phyloP scores from a whole-genome alignment of 768 basidiomycete genomes.

The Auricularia sp. region DNA sequence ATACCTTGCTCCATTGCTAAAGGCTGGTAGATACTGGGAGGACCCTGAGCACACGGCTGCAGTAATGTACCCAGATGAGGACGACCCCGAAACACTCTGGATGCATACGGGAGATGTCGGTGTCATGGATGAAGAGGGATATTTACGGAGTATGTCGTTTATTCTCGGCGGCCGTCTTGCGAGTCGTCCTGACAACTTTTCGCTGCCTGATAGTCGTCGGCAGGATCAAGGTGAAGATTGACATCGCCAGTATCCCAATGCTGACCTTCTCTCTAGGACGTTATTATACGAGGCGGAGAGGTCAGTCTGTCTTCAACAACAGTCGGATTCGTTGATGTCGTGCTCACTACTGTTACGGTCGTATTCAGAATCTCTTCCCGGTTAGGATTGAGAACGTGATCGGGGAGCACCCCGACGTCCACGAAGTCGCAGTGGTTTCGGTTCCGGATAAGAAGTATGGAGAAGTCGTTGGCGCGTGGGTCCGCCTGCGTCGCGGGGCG shows the following conservation, averaged over 20 bases:
- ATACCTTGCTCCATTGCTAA: background rate
- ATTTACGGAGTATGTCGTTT: slow-evolving; percentile 47
- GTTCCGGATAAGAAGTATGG: slow-evolving; percentile 61
- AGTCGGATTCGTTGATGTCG: background rate
- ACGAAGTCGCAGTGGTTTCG: slow-evolving; percentile 63
- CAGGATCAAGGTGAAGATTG: slow-evolving; percentile 53
- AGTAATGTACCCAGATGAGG: slow-evolving; percentile 42
- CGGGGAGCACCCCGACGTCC: slow-evolving; percentile 41
- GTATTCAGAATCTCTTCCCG: slow-evolving; percentile 65
- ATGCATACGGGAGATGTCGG: slow-evolving; percentile 80
- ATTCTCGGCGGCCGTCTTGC: background rate
- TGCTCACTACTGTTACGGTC: background rate
- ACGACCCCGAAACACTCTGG: slow-evolving; percentile 35
- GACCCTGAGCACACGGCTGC: slow-evolving; percentile 55
- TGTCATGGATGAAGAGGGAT: slow-evolving; percentile 73
- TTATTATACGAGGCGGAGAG: slow-evolving; percentile 82
- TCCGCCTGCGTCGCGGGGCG: slow-evolving; percentile 26
- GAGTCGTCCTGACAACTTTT: too few species aligned
- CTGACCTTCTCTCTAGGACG: slow-evolving; percentile 37
- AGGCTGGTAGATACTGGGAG: slow-evolving; percentile 56
- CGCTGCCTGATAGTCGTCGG: slow-evolving; percentile 48
- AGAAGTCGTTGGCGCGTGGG: slow-evolving; percentile 76
- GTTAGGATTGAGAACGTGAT: slow-evolving; percentile 76
- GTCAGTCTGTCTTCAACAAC: slow-evolving; percentile 20
- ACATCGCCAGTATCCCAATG: background rate